A percentile compares a stretch with the other conserved stretches of the same genome.
Conservation (phyloP, 2,329 filamentous ascomycete genomes). For the Colletotrichum tofieldiae region DNA sequence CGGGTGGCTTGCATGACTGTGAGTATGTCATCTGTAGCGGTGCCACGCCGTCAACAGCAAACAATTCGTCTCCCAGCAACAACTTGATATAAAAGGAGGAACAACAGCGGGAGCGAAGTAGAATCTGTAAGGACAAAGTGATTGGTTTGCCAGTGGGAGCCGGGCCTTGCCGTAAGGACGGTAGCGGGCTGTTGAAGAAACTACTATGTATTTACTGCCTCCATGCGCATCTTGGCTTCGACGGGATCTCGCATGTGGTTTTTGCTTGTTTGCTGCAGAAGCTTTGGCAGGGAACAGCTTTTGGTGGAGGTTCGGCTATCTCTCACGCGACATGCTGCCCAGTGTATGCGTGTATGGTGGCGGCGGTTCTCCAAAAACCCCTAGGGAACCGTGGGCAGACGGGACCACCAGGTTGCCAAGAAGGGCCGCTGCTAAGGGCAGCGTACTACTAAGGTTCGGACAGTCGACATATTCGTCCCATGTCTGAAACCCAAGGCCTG, state of each 20-base stretch:
- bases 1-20: conserved; percentile 24
- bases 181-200: background rate
- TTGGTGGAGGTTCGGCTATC: conserved; percentile 16
- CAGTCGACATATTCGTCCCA: conserved; percentile 35
- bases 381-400: background rate
- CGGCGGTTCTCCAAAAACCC: conserved; percentile 6
- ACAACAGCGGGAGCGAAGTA: background rate
- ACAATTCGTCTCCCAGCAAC: conserved; percentile 19
- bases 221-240: conserved; percentile 11
- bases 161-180: background rate
- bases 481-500: conserved; percentile 38
- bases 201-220: background rate
- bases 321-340: conserved; percentile 31
- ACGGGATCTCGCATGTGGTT: conserved; percentile 25
- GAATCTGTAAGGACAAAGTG: background rate
- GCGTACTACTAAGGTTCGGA: conserved; percentile 26
- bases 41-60: conserved; percentile 16
- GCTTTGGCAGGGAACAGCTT: conserved; percentile 31
- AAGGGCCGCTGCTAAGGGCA: conserved; percentile 1
- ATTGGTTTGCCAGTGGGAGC: background rate
- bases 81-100: background rate
- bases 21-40: conserved; percentile 1
- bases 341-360: background rate
- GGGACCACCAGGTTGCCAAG: conserved; percentile 12
- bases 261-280: conserved; percentile 26